These are phyloP conservation scores for Penicillium polonicum DNA, from an alignment of 2,329 filamentous ascomycete genomes.

Conservation along the genomic window DNA sequence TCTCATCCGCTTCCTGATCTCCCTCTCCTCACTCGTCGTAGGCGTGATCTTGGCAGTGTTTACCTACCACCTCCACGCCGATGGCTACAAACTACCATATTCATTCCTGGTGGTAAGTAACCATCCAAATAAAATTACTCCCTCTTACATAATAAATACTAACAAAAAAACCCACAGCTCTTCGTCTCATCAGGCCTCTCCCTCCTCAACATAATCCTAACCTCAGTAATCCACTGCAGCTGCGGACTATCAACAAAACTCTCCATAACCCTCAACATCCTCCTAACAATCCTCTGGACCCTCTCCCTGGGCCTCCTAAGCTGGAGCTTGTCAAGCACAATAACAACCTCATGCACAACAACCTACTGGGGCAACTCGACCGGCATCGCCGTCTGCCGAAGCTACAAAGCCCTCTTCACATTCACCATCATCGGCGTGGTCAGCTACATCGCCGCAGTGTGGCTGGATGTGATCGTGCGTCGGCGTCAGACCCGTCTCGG, in stretches of 20 bases:
- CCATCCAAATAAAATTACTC: not conserved
- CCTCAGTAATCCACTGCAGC: constrained; percentile 52
- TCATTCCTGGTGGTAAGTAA: constrained; percentile 57
- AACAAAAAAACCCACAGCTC: constrained; percentile 42
- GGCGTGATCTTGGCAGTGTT: constrained; percentile 57
- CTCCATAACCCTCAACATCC: constrained; percentile 51
- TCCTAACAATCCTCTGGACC: constrained; percentile 53
- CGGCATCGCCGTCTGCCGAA: constrained; percentile 56
- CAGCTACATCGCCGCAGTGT: constrained; percentile 48
- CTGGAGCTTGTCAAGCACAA: constrained; percentile 55
- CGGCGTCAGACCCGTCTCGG: constrained; percentile 47
- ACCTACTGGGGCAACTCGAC: constrained; percentile 54
- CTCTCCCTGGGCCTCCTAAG: constrained; percentile 53
- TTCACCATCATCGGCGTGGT: constrained; percentile 53
- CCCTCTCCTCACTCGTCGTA: constrained; percentile 56
- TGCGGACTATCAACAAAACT: constrained; percentile 53
- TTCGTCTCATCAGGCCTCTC: constrained; percentile 53
- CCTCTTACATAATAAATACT: not conserved
- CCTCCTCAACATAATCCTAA: constrained; percentile 49
- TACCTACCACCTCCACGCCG: constrained; percentile 53
- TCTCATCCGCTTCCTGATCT: constrained; percentile 36
- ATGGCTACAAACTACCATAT: constrained; percentile 56
- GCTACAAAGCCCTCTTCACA: constrained; percentile 61
- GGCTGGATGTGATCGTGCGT: constrained; percentile 53
- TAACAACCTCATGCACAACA: constrained; percentile 52